phyloP scores from a whole-genome alignment of 106 monocot species.

The Acorus calamus region DNA sequence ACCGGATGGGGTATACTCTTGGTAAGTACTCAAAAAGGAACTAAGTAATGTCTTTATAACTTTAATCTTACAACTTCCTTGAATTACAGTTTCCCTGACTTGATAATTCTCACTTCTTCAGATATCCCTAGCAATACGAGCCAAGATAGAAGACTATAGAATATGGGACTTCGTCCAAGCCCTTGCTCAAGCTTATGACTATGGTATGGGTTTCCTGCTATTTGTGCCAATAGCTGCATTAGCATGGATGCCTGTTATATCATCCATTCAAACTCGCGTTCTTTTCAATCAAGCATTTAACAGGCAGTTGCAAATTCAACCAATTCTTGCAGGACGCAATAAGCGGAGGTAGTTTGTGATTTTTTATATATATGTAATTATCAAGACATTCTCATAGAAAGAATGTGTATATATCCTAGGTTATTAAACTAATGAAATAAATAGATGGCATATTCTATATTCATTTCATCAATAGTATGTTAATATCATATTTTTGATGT shows the following conservation, averaged over 20 bases:
- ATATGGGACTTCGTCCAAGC: slow-evolving; percentile 57
- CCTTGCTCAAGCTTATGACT: slow-evolving; percentile 69
- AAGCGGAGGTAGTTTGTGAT: slow-evolving; percentile 12
- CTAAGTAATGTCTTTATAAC: not conserved
- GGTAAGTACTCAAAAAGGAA: slow-evolving; percentile 9
- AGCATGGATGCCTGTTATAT: slow-evolving; percentile 74
- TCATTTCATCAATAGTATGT: too few relatives aligned
- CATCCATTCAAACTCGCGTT: slow-evolving; percentile 74
- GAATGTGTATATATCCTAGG: too few relatives aligned
- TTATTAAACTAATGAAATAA: too few relatives aligned
- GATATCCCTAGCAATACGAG: slow-evolving; percentile 59
- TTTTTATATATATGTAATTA: too few relatives aligned
- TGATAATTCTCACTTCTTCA: slow-evolving; percentile 2
- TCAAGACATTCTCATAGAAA: too few relatives aligned
- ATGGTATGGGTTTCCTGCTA: slow-evolving; percentile 57
- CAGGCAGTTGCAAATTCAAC: slow-evolving; percentile 53
- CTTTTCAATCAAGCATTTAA: slow-evolving; percentile 76
- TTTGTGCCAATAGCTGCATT: slow-evolving; percentile 52
- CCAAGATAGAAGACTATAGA: slow-evolving; percentile 42
- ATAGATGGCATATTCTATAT: too few relatives aligned
- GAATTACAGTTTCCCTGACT: not conserved
- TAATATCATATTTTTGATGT: too few relatives aligned
- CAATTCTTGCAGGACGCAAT: slow-evolving; percentile 55
- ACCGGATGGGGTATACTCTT: slow-evolving; percentile 73
- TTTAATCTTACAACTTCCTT: not conserved